Base-by-base conservation (phyloP, 2,329 filamentous ascomycete genomes). In the Rachicladosporium sp. region DNA sequence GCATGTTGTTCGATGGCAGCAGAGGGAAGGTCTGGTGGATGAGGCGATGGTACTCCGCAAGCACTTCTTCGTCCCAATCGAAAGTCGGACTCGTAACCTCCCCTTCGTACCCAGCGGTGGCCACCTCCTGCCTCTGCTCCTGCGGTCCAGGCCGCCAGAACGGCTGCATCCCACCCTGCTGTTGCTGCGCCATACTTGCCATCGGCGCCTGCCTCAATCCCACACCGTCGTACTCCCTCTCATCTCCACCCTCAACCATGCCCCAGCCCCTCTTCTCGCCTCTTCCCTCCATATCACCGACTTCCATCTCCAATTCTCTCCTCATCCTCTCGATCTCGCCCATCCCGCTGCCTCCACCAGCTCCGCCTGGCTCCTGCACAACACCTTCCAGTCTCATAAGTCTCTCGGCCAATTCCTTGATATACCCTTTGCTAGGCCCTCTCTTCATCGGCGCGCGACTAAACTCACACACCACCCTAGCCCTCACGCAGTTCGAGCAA, bases 341-440 rank as follows among this genome's bases (percentile, higher is more conserved):
- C n/a, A 36, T 41, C 3, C 36, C 34, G 4, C 34, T 10, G 21
- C 31, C 12, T 9, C n/a, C 32, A 4, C 9, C 35, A 10, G 23
- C n/a, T 10, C 29, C 21, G 2, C 23, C 23, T 11, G 50, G 46
- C 13, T 52, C 54, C 10, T 55, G 53, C 42, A 91, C 76, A 55
- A 85, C 82, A 48, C 80, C 82, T 57, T 93, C 87, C 34, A 94
- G 79, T 33, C 75, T 80, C 51, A 88, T 78, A 43, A 94, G 77
- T 19, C 87, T 72, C 55, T 93, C 86, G 15, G 86, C 85, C 13
- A 94, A 72, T 59, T 93, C 86, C 57, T 93, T 93, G 58, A 94
- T 94, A 52, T 93, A 93, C 10, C 87, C 87, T 72, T 93, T 94
- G 56, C 82, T 91, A 2, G 87, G 86, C 2, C 87, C 86, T 31